A percentile compares a stretch with the other conserved stretches of the same genome.
phyloP scores from a whole-genome alignment of 148 eudicot genomes.

The Vaccinium macrocarpon region DNA sequence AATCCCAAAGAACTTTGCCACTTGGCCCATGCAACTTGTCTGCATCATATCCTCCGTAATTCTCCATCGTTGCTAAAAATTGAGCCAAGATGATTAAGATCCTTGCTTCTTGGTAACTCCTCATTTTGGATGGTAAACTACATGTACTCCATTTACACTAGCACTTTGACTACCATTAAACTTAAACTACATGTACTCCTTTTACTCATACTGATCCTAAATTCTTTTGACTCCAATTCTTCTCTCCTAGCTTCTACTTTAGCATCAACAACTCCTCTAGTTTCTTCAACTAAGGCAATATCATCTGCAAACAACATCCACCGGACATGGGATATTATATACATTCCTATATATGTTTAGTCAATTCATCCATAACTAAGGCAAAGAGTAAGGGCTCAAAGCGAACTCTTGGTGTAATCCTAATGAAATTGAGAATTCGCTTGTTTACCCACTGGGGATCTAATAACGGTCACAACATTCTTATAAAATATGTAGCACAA shows the following conservation, averaged over 20 bases:
- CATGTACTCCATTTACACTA: no score
- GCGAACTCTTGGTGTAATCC: neutral
- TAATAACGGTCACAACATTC: neutral
- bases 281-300: neutral
- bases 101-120: neutral
- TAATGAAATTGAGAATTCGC: neutral
- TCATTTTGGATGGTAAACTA: neutral
- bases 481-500: neutral
- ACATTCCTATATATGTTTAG: neutral
- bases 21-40: neutral
- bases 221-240: neutral
- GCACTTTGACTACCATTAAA: neutral
- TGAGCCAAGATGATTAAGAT: neutral
- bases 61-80: neutral
- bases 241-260: neutral
- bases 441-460: neutral
- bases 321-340: neutral
- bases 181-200: neutral
- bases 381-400: neutral
- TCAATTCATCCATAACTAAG: neutral
- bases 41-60: neutral
- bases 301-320: neutral
- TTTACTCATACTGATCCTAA: neutral
- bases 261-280: neutral
- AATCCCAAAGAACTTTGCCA: neutral